These are phyloP conservation scores for Amanita thiersii DNA, from an alignment of 768 basidiomycete genomes.

Conservation along the genomic window DNA sequence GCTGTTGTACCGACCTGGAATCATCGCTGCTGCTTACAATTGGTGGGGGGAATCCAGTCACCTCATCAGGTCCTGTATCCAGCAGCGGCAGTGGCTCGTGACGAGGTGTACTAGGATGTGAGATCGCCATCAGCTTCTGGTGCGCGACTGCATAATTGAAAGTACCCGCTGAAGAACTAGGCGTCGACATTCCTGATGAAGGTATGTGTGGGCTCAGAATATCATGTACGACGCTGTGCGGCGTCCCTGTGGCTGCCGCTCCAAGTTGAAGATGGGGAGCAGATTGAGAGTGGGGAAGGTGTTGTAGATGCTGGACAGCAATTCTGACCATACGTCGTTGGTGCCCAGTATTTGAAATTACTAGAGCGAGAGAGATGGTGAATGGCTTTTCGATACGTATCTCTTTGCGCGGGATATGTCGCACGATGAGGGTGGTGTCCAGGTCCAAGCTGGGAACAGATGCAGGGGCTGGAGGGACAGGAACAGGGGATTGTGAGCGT, in stretches of 20 bases:
- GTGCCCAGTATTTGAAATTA: constrained; percentile 32
- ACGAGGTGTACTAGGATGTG: too few species aligned
- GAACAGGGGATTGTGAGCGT: constrained; percentile 26
- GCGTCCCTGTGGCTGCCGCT: not conserved
- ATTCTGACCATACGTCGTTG: constrained; percentile 37
- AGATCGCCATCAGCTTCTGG: constrained; percentile 38
- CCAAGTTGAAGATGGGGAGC: constrained; percentile 5
- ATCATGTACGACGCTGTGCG: constrained; percentile 11
- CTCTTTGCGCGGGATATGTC: constrained; percentile 33
- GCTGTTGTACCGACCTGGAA: constrained; percentile 16
- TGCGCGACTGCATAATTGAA: constrained; percentile 46
- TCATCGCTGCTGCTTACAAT: constrained; percentile 35
- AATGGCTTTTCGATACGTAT: constrained; percentile 55
- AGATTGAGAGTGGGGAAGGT: constrained; percentile 16
- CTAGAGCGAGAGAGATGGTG: constrained; percentile 43
- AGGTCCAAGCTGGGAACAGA: constrained; percentile 28
- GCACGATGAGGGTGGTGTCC: constrained; percentile 50
- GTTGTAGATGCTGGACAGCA: constrained; percentile 60
- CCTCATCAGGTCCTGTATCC: constrained; percentile 12
- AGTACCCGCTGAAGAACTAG: constrained; percentile 34
- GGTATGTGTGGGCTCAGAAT: constrained; percentile 27
- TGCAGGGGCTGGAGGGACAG: constrained; percentile 13
- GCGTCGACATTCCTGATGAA: constrained; percentile 49
- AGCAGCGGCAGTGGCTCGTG: too few species aligned
- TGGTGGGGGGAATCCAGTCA: constrained; percentile 31